Base-by-base conservation (phyloP, 106 monocot species). In the Iris macrosiphon region DNA sequence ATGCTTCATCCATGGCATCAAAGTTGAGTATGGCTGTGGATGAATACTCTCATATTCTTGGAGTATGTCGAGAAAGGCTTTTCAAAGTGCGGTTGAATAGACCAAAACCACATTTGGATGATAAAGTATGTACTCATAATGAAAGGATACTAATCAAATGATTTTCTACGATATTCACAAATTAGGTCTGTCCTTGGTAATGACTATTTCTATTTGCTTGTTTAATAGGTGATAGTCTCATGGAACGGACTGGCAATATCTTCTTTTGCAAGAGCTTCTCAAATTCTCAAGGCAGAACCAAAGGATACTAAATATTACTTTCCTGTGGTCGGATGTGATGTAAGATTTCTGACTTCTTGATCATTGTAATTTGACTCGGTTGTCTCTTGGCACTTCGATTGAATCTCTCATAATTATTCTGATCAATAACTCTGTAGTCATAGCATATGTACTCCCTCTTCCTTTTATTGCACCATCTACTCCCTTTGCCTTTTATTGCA, bases 161-260 rank as follows among this genome's bases (percentile, higher is more conserved):
- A n/a, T n/a, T n/a, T n/a, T n/a, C n/a, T n/a, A n/a, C n/a, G n/a
- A n/a, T n/a, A n/a, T n/a, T n/a, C n/a, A n/a, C n/a, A n/a, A n/a
- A n/a, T n/a, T n/a, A n/a, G n/a, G n/a, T n/a, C n/a, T n/a, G n/a
- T n/a, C n/a, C n/a, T n/a, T n/a, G n/a, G n/a, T n/a, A n/a, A n/a
- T 37, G 37, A 5, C 0, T 37, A 37, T 37, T 5, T 37, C 37
- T 37, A 20, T 1, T 47, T 70, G 33, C 33, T 50, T 76, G 6
- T 35, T 52, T 57, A n/a, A n/a, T n/a, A 91, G 94, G 94, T 95
- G 34, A 89, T 95, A 69, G 94, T 95, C 22, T 89, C 94, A 54
- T 95, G 94, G 94, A 95, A 95, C 65, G 94, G 94, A 52, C 89
- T 95, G 37, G 82, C 62, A 31, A 74, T 95, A 49, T 95, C 94